Evolutionary conservation across 164 flowering plant genomes (phyloP), one percentile per base, ranked within the genome.

Genomic region (Tetrastigma voinierianum): DNA sequence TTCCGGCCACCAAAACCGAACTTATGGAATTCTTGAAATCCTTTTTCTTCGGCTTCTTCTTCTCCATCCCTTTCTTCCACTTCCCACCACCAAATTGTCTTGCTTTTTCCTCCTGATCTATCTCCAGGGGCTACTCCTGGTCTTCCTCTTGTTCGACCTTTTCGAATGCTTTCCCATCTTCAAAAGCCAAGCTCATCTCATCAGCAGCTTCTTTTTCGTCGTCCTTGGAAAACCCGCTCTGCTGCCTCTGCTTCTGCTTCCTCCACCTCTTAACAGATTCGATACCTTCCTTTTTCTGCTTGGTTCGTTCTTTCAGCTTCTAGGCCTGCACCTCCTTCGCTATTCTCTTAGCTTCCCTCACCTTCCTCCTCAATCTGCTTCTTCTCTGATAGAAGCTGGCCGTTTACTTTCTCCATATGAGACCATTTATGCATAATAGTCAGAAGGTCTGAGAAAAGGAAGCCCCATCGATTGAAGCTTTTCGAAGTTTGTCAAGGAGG

Each of bases 351-450:
- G 88, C 70, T 65, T 94, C 96, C 51, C 97, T 83, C 11, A 88
- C 88, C 76, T 94, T 94, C 76, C 87, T 94, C 98, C 74, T 91
- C 98, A 3, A 86, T 77, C 77, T 61, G 71, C 59, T 61, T 91
- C 85, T 88, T 88, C 81, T 90, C 96, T 17, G 73, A 77, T 81
- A 93, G 70, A 51, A 91, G 91, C 56, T 80, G 76, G 23, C 88
- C 74, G 81, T 86, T 91, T 54, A 93, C 84, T 73, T 87, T 93
- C 78, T 67, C 88, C 97, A 91, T 90, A 79, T 91, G 98, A 13
- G 78, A 87, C 97, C 97, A 93, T 93, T 80, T 91, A 94, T 0
- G 96, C 97, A 70, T 93, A 91, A 58, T 93, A 93, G 68, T 93
- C 98, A 4, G 87, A 48, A 11, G 98, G 98, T 79, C 97, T 84